These are phyloP conservation scores for Scolecobasidium constrictum DNA, from an alignment of 2,329 filamentous ascomycete species.

Conservation along the genomic window DNA sequence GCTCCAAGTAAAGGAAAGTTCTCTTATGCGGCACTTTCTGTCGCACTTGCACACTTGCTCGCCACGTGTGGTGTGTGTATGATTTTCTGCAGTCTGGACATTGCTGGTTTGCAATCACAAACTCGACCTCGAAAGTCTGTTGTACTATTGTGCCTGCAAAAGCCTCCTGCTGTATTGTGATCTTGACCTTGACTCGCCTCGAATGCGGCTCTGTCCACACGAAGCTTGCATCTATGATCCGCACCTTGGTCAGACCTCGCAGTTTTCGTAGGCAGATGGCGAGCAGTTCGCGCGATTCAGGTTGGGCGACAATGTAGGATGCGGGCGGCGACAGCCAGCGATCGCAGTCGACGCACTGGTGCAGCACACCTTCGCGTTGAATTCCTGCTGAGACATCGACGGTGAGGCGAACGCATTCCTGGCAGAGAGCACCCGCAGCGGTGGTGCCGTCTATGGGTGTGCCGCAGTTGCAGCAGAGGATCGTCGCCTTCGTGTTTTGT, in stretches of 20 bases:
- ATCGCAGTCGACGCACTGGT: conserved; percentile 13
- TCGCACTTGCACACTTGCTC: conserved; percentile 84
- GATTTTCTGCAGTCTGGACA: conserved; percentile 93
- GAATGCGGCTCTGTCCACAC: conserved; percentile 99
- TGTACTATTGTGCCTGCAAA: conserved; percentile 64
- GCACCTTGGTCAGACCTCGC: conserved; percentile 73
- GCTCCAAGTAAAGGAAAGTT: conserved; percentile 73
- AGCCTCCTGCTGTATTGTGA: conserved; percentile 74
- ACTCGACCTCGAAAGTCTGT: conserved; percentile 91
- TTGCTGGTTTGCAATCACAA: conserved; percentile 81
- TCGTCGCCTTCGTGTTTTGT: conserved; percentile 24
- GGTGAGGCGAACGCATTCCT: conserved; percentile 90
- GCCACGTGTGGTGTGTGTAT: conserved; percentile 93
- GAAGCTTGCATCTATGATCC: conserved; percentile 92
- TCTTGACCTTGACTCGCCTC: conserved; percentile 81
- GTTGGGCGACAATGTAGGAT: conserved; percentile 75
- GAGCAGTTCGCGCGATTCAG: conserved; percentile 84
- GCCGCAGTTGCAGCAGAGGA: conserved; percentile 96
- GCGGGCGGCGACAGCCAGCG: conserved; percentile 78
- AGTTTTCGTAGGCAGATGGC: conserved; percentile 86
- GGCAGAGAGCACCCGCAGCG: conserved; percentile 78
- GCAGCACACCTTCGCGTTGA: conserved; percentile 11
- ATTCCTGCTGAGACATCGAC: conserved; percentile 55
- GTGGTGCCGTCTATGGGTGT: conserved; percentile 88
- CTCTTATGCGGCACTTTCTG: conserved; percentile 97